Conservation (phyloP, 306 rosid genomes). For the Sicyos edulis region DNA sequence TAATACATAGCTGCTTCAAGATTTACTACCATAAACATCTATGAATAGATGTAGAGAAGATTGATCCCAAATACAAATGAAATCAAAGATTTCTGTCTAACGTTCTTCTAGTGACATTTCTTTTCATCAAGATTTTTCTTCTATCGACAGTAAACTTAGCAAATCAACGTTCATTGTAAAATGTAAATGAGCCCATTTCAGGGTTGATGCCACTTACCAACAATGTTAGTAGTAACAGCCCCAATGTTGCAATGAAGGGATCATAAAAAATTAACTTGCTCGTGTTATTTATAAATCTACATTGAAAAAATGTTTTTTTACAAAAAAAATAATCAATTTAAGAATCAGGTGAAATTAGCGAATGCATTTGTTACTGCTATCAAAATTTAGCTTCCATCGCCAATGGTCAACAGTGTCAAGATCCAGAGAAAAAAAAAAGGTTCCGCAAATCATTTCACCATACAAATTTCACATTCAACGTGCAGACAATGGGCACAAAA, state of each 20-base stretch:
- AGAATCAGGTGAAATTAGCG: neutral
- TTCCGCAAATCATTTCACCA: neutral
- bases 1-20: no score
- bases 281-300: neutral
- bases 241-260: neutral
- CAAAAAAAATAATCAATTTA: neutral
- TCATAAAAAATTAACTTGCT: slow-evolving; percentile 2
- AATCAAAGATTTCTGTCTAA: neutral
- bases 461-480: neutral
- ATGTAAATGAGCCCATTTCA: neutral
- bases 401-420: neutral
- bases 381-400: neutral
- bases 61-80: neutral
- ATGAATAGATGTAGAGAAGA: neutral
- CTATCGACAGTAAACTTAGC: neutral
- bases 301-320: slow-evolving; percentile 1
- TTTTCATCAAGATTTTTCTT: neutral
- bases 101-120: neutral
- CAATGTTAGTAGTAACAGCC: slow-evolving; percentile 14
- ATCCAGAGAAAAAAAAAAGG: neutral
- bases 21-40: neutral
- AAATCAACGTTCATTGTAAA: neutral
- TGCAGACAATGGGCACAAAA: neutral
- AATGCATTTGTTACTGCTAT: slow-evolving; percentile 3
- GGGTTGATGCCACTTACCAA: slow-evolving; percentile 11